Conservation (phyloP, 2,329 filamentous ascomycete genomes). For the Apiospora koreana region DNA sequence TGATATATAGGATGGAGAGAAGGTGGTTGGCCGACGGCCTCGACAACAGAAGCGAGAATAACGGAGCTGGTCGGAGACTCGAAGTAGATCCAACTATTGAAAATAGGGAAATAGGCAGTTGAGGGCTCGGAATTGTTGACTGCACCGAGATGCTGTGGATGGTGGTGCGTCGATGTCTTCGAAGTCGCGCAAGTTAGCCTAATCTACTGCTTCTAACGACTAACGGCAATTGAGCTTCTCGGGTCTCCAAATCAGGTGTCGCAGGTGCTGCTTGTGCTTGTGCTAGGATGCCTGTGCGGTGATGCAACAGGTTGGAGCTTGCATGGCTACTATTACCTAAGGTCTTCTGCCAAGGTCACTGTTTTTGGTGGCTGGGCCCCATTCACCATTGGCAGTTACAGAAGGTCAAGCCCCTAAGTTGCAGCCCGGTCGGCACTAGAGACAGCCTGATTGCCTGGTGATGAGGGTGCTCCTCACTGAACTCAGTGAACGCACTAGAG, state of each 20-base stretch:
- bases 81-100: background rate
- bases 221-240: background rate
- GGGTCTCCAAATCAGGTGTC: background rate
- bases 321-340: background rate
- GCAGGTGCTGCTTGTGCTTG: background rate
- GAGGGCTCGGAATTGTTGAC: background rate
- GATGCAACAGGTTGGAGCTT: slow-evolving; percentile 6
- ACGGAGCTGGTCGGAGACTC: background rate
- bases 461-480: background rate
- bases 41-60: background rate
- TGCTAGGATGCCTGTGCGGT: slow-evolving; percentile 1
- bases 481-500: too few relatives aligned
- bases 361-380: background rate
- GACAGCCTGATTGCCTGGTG: background rate
- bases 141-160: background rate
- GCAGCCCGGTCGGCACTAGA: background rate
- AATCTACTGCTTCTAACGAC: too few relatives aligned
- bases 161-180: background rate
- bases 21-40: background rate
- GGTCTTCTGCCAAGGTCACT: background rate
- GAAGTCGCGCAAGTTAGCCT: slow-evolving; percentile 3
- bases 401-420: slow-evolving; percentile 1
- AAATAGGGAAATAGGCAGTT: background rate
- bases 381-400: background rate
- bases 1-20: background rate